phyloP scores from a whole-genome alignment of 73 alveolate species.

The Paramecium sexaurelia region DNA sequence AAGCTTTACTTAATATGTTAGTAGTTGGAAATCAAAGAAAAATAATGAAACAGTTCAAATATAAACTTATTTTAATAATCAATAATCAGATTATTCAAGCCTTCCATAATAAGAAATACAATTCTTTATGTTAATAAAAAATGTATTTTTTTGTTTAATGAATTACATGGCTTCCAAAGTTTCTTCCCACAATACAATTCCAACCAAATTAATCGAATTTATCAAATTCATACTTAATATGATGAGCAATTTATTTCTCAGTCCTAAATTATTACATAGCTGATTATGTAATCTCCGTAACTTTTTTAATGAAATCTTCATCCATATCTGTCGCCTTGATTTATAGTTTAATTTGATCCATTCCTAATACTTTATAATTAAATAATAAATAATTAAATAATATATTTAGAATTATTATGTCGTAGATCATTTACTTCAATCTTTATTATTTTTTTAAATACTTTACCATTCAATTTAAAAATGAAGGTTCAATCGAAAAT shows the following conservation, averaged over 20 bases:
- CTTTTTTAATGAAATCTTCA: constrained; percentile 60
- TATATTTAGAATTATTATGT: too few species aligned
- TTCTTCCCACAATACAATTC: constrained; percentile 87
- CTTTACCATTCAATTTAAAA: background rate
- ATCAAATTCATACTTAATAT: constrained; percentile 61
- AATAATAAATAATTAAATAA: background rate
- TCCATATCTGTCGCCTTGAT: constrained; percentile 68
- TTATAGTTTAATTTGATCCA: background rate
- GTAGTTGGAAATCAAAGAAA: background rate
- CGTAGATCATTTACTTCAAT: too few species aligned
- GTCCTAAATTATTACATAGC: constrained; percentile 57
- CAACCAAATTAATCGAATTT: constrained; percentile 70
- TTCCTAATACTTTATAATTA: background rate
- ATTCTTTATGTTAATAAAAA: constrained; percentile 63
- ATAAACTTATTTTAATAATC: background rate
- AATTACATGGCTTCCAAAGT: constrained; percentile 85
- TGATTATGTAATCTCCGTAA: constrained; percentile 38
- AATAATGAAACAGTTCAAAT: background rate
- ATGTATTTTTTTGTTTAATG: constrained; percentile 81
- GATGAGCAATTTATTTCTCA: constrained; percentile 64
- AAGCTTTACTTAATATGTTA: too few species aligned
- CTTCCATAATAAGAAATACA: constrained; percentile 60
- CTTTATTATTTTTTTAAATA: too few species aligned
- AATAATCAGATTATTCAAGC: constrained; percentile 52
- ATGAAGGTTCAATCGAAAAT: background rate